A percentile compares a stretch with the other conserved stretches of the same genome.
Evolutionary conservation across 192 early-diverging fungal genomes (phyloP).

Genomic region (Dissophora ornata): DNA sequence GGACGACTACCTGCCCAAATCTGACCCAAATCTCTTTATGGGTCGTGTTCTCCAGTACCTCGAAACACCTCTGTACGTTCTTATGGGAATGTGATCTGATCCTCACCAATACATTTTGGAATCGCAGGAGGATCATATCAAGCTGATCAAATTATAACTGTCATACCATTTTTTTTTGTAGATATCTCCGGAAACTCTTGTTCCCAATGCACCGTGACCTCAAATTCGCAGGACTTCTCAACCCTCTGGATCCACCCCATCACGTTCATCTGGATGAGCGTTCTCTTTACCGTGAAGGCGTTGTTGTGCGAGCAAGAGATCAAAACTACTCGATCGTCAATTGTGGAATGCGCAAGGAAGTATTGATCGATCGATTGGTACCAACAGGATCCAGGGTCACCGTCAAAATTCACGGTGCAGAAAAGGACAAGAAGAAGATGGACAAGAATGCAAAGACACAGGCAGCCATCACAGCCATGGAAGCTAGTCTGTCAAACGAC

Average conservation of each 20-base stretch:
- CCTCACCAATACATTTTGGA: too few species aligned
- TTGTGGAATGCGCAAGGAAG: constrained; percentile 55
- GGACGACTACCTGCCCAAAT: constrained; percentile 50
- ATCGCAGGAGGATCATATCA: too few species aligned
- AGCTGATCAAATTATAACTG: too few species aligned
- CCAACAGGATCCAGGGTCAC: constrained; percentile 72
- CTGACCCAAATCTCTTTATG: constrained; percentile 71
- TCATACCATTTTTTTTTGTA: neutral
- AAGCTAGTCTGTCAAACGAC: constrained; percentile 27
- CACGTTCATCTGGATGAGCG: constrained; percentile 71
- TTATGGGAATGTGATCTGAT: too few species aligned
- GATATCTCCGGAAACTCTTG: constrained; percentile 71
- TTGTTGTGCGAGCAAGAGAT: constrained; percentile 56
- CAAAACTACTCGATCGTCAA: constrained; percentile 48
- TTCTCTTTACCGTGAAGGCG: constrained; percentile 70
- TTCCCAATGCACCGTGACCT: constrained; percentile 76
- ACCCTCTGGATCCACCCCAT: constrained; percentile 75
- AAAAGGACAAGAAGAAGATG: constrained; percentile 35
- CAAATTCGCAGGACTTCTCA: constrained; percentile 71
- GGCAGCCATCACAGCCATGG: constrained; percentile 48
- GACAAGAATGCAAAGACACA: constrained; percentile 38
- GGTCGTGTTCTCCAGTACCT: constrained; percentile 74
- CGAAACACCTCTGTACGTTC: constrained; percentile 71
- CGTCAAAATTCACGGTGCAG: constrained; percentile 46
- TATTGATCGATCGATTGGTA: constrained; percentile 63